Evolutionary conservation across 1,139 yeast genomes (phyloP).

Genomic region (Magnusiomyces magnusii): DNA sequence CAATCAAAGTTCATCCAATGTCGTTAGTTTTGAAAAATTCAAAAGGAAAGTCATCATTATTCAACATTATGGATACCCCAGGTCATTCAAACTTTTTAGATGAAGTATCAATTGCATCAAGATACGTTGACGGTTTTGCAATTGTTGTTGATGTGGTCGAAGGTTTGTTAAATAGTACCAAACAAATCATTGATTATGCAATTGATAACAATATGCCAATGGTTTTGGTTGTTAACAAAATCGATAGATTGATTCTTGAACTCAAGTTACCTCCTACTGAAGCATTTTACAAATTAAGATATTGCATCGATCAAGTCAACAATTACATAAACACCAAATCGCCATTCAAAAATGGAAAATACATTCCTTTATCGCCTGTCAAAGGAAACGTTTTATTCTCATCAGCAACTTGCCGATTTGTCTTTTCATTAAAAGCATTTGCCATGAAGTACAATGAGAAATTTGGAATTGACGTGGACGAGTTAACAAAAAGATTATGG

Average conservation of each 20-base stretch:
- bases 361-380: conserved; percentile 49
- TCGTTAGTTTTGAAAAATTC: conserved; percentile 54
- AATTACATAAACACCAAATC: conserved; percentile 34
- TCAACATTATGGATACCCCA: conserved; percentile 80
- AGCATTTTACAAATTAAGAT: conserved; percentile 58
- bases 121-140: conserved; percentile 57
- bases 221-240: conserved; percentile 60
- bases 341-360: conserved; percentile 12
- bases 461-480: conserved; percentile 35
- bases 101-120: conserved; percentile 54
- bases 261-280: conserved; percentile 67
- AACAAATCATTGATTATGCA: conserved; percentile 43
- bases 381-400: conserved; percentile 67
- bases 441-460: conserved; percentile 44
- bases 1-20: conserved; percentile 58
- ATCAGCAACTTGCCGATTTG: conserved; percentile 52
- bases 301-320: conserved; percentile 59
- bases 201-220: conserved; percentile 45
- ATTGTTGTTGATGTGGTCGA: conserved; percentile 82
- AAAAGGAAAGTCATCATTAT: conserved; percentile 47
- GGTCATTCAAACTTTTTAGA: conserved; percentile 72
- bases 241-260: conserved; percentile 77
- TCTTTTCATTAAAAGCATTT: conserved; percentile 61
- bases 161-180: conserved; percentile 57
- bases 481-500: conserved; percentile 59